These are phyloP conservation scores for Microdochium paspali DNA, from an alignment of 2,329 filamentous ascomycete species.

Conservation along the genomic window DNA sequence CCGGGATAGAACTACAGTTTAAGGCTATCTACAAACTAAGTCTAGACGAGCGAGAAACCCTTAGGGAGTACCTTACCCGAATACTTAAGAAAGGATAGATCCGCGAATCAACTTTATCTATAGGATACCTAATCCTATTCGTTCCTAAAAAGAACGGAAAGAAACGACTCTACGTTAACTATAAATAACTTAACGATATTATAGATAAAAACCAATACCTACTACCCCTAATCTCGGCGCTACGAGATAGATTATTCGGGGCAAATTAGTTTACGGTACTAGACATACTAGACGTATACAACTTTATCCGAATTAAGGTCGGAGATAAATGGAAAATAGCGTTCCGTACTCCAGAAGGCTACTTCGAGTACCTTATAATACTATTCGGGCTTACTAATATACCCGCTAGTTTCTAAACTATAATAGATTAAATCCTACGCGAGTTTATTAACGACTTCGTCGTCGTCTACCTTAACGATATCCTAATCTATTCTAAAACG, in stretches of 20 bases:
- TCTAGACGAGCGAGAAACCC: background rate
- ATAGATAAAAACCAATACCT: conserved; percentile 13
- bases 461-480: conserved; percentile 10
- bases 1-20: conserved; percentile 1
- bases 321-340: conserved; percentile 20
- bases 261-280: conserved; percentile 6
- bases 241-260: conserved; percentile 7
- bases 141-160: conserved; percentile 8
- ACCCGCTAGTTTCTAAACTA: conserved; percentile 4
- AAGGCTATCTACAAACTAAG: conserved; percentile 2
- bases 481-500: conserved; percentile 15
- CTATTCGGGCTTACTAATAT: conserved; percentile 15
- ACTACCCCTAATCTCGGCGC: conserved; percentile 11
- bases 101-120: background rate
- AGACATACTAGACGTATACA: conserved; percentile 7
- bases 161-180: conserved; percentile 13
- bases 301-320: conserved; percentile 11
- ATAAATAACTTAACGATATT: conserved; percentile 11
- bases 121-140: conserved; percentile 6
- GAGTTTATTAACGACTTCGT: conserved; percentile 3
- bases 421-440: conserved; percentile 5
- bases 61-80: conserved; percentile 1
- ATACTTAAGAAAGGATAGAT: conserved; percentile 1
- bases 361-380: conserved; percentile 20
- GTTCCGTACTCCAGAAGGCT: conserved; percentile 13